Evolutionary conservation across 176 grass and related monocot species (phyloP), one percentile per base, ranked within the genome.

Genomic region (Puya raimondii): DNA sequence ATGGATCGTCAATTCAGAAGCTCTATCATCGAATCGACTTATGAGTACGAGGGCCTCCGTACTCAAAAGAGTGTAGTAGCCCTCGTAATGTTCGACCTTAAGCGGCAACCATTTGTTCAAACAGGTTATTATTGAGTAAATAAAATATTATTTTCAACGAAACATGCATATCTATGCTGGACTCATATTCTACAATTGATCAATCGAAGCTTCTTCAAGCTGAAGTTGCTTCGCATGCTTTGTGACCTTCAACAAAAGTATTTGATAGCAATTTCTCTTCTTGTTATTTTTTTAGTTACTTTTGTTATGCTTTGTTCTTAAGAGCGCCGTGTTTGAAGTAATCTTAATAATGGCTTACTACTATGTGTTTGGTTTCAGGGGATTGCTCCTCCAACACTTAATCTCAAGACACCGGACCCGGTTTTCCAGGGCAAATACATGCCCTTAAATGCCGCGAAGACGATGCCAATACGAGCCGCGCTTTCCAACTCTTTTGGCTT

Each of bases 401-500:
- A 97, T 80, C 69, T 96, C 10, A 75, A 82, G 70, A 82, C 72
- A 29, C 71, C 84, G 0, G 92, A 96, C 51, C 85, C 76, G 0
- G 66, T 82, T 65, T 96, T 96, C 4, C 66, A 82, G 13, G 83
- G 86, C 11, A 66, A 57, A 6, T 96, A 85, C 75, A 80, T 78
- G 70, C 93, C 93, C 23, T 23, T 88, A 51, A 14, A 47, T 27
- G 25, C 80, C 11, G n/a, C 84, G 9, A 92, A 82, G 84, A 90
- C 77, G 82, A 85, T 81, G 81, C 71, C 68, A 42, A 92, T 90
- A 64, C 80, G 82, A 78, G 93, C 82, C 0, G 89, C 79, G 47
- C 81, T 97, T 56, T 92, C 93, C 1, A 97, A 97, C 33, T 97
- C 93, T 5, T 97, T 92, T 16, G 89, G 93, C 13, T 97, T 92